Percentiles rank a stretch among this genome's conserved stretches.
phyloP scores from a whole-genome alignment of 768 basidiomycete species.

The Thelephora ganbajun region DNA sequence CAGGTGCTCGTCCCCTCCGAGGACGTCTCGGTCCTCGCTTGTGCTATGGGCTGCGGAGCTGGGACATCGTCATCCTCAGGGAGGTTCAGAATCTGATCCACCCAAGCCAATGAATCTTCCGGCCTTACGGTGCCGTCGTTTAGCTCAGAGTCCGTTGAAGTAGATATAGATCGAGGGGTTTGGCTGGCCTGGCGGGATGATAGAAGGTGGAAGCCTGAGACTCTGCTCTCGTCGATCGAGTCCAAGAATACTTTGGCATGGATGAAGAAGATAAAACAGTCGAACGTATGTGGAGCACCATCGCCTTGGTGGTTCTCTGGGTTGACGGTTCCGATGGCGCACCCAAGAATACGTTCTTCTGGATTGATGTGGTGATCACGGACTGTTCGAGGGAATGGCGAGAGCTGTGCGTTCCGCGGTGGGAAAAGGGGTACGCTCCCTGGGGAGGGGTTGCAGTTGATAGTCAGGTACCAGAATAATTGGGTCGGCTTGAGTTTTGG shows the following conservation, averaged over 20 bases:
- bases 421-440: not conserved
- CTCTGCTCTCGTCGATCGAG: too few species aligned
- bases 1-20: not conserved
- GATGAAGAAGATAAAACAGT: not conserved
- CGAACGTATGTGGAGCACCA: not conserved
- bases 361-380: not conserved
- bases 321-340: not conserved
- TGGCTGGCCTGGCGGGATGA: too few species aligned
- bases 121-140: too few species aligned
- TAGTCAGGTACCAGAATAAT: not conserved
- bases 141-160: too few species aligned
- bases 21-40: not conserved
- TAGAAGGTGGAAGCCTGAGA: too few species aligned
- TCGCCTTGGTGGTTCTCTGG: not conserved
- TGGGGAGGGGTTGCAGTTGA: not conserved
- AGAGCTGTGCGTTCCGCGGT: not conserved
- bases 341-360: not conserved
- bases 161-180: too few species aligned
- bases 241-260: not conserved
- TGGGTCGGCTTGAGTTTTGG: not conserved
- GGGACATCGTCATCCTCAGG: not conserved
- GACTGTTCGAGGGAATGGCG: not conserved
- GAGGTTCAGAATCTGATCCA: too few species aligned
- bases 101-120: too few species aligned
- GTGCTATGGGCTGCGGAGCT: not conserved